Evolutionary conservation across 108 stramenopile genomes (phyloP), one percentile per base, ranked within the genome.

Genomic region (Chaetoceros tenuissimus): DNA sequence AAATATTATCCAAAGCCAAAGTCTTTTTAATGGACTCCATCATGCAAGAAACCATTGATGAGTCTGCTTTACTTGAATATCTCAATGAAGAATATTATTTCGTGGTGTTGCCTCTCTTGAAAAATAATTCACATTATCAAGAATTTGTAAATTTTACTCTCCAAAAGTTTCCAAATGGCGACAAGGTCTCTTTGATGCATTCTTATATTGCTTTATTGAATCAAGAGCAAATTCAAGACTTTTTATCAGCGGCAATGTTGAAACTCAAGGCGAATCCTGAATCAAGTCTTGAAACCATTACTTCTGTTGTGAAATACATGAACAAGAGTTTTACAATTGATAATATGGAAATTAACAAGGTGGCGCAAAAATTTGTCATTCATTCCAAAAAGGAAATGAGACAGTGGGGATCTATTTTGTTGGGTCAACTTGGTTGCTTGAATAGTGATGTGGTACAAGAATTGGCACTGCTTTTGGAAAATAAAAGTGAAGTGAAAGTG

Each of bases 201-300:
- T 40, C 5, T 40, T 40, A 40, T 40, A 40, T 40, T 40, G 34
- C 34, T 10, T 40, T 13, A 40, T 13, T 54, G 16, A 26, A 26
- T 28, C 25, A 22, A 5, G 5, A 54, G 26, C 28, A 54, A 3
- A 18, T 54, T 5, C 24, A 26, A 5, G 53, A 66, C 10, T 47
- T 23, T 8, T 60, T 78, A 24, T 62, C 51, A 21, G 65, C 77
- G 16, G 57, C 58, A 20, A 21, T 71, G 18, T 31, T 64, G 23
- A 78, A 78, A 31, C 53, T 78, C 46, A 69, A 71, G 47, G 67
- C 77, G 13, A 78, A 67, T 48, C 77, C 77, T 13, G 62, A 63
- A 28, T 17, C 21, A 17, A 51, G 28, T 3, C 8, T 63, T 22
- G 77, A 74, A 50, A 66, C 64, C n/a, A 24, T 70, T 0, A 22